Percentiles rank a stretch among this genome's conserved stretches.
phyloP scores from a whole-genome alignment of 352 stramenopile species.

The Globisporangium sylvaticum region DNA sequence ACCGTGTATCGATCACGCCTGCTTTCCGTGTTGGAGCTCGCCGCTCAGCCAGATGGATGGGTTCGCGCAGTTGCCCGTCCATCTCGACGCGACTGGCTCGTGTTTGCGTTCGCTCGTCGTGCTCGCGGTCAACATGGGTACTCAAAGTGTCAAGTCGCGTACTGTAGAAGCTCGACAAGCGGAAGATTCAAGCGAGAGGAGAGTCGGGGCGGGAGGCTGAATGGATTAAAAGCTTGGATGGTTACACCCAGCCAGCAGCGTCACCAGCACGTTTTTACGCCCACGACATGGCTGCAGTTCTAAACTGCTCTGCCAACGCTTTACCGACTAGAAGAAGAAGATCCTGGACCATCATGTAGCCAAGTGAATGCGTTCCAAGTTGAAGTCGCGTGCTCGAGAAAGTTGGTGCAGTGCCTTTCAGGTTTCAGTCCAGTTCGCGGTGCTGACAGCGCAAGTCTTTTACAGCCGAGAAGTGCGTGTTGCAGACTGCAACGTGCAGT shows the following conservation, averaged over 20 bases:
- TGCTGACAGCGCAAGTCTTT: neutral
- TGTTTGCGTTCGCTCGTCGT: neutral
- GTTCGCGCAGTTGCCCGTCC: neutral
- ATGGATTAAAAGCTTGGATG: neutral
- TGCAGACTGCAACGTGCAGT: neutral
- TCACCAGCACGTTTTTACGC: neutral
- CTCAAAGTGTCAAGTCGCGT: neutral
- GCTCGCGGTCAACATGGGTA: neutral
- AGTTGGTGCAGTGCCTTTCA: neutral
- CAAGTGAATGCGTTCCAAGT: constrained; percentile 1
- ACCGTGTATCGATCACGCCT: neutral
- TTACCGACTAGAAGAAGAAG: neutral
- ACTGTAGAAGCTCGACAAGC: neutral
- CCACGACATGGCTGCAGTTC: neutral
- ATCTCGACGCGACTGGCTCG: neutral
- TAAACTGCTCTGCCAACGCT: neutral
- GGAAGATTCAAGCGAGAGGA: neutral
- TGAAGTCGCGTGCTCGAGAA: neutral
- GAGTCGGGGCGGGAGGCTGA: neutral
- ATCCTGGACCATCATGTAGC: no score
- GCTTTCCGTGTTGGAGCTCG: neutral
- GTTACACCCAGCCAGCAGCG: neutral
- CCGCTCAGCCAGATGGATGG: constrained; percentile 1
- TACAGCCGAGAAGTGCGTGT: neutral
- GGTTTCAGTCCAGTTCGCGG: neutral